Evolutionary conservation across 2,329 filamentous ascomycete genomes (phyloP), one percentile per base, ranked within the genome.

Genomic region (Cytospora paraplurivora): DNA sequence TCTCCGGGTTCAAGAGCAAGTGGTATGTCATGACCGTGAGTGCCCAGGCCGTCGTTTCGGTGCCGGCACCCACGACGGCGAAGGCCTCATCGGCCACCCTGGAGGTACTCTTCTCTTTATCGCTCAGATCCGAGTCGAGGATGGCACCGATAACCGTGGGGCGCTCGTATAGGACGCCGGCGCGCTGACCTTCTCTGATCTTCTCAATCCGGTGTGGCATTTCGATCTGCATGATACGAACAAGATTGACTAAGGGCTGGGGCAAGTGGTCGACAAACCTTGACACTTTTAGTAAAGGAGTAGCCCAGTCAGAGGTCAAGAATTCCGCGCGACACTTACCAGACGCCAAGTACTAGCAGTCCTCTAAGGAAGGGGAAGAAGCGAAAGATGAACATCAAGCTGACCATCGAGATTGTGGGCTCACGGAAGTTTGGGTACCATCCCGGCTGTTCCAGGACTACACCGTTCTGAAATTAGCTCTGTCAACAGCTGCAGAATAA

Each of bases 41-140:
- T 41, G 58, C 34, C 58, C 58, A 61, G 15, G 34, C 32, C 4
- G 51, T 35, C 10, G 58, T 61, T 41, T 61, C 58, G 8, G 58
- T 52, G 15, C 58, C 50, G 2, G 58, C 58, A n/a, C 37, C 58
- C 17, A 61, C 15, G 11, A 61, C 15, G 19, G 17, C 8, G 37
- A 47, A 34, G 1, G 17, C 32, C 8, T 47, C 50, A 7, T 52
- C 34, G 21, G 37, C 8, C 3, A 61, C 35, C 3, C 37, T 4
- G 19, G 49, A 51, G 17, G 44, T 17, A 5, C 21, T 32, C 34
- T 32, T 61, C 50, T 61, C 58, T 2, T 44, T 11, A 7, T 17
- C 51, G 13, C 32, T 19, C 51, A 61, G 44, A 32, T 37, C 34
- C 19, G 55, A 56, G 6, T 44, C 44, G 8, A 56, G n/a, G 38